Evolutionary conservation across 371 early-diverging fungal genomes (phyloP), one percentile per base, ranked within the genome.

Genomic region (Phascolomyces articulosus): DNA sequence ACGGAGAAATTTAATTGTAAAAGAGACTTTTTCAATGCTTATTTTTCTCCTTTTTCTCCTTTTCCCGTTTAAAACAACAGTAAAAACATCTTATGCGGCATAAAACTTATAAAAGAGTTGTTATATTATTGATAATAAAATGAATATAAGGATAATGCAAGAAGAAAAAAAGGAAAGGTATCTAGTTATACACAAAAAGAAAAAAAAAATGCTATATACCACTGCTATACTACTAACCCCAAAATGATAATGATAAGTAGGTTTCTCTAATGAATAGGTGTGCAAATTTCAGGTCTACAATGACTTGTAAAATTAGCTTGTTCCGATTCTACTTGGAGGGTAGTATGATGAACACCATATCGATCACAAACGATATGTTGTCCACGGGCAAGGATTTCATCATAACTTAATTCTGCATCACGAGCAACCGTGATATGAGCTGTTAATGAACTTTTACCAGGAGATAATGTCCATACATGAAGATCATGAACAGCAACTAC

Each of bases 391-490:
- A 90, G 65, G 21, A 91, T 77, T 23, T 79, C 72, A 60, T 85
- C 84, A 66, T 84, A 84, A 40, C 64, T 66, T 20, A 67, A 41
- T 26, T 63, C 60, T 9, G 66, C 64, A 58, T 58, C 64, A 53
- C 65, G 67, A 18, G 74, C 63, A 51, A 74, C 65, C 4, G 66
- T 75, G 29, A 83, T 70, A 63, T 85, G 85, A 4, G 78, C 85
- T 18, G 84, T 78, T 23, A 85, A 65, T 0, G 84, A 74, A 28
- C 69, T 69, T 63, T 90, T 91, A 62, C 92, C 93, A 21, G 88
- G 83, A 0, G 91, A 90, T 69, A 93, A 72, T 23, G 83, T 86
- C 93, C 93, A 93, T 47, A 90, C 81, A 60, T 91, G 91, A 31
- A 92, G 71, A 62, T 91, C 90, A 64, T 91, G 90, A 21, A 92